Percentiles rank a stretch among this genome's conserved stretches.
Conservation (phyloP, 1,284 basidiomycete genomes). For the Rhodotorula sp. region DNA sequence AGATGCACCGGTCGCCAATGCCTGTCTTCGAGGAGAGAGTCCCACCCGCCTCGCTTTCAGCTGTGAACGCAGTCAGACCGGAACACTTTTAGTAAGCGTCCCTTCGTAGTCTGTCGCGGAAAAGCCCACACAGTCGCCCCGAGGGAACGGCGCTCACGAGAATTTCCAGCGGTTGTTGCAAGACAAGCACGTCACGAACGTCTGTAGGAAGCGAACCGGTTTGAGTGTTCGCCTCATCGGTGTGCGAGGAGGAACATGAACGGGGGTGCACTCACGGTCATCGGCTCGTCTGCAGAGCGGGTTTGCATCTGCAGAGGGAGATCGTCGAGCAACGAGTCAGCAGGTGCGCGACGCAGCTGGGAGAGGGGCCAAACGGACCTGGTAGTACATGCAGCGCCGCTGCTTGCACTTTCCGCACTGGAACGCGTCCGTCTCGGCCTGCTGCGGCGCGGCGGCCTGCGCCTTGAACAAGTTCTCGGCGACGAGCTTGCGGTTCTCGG, state of each 20-base stretch:
- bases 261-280: conserved; percentile 52
- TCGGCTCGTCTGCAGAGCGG: conserved; percentile 90
- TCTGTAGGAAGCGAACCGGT: conserved; percentile 47
- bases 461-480: conserved; percentile 89
- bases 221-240: conserved; percentile 12
- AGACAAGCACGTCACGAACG: conserved; percentile 63
- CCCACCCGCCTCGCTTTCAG: no score
- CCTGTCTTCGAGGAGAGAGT: no score
- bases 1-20: no score
- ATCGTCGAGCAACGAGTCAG: neutral
- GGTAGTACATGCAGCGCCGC: conserved; percentile 86
- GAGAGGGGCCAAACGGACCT: conserved; percentile 48
- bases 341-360: no score
- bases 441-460: conserved; percentile 74
- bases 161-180: conserved; percentile 68
- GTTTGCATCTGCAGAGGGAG: conserved; percentile 65
- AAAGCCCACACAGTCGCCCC: no score
- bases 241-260: conserved; percentile 22
- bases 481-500: conserved; percentile 74
- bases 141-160: conserved; percentile 52
- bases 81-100: no score
- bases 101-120: neutral
- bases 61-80: no score
- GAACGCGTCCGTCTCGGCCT: conserved; percentile 96
- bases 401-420: conserved; percentile 83